Evolutionary conservation across 192 early-diverging fungal species (phyloP).

Genomic region (Coemansia sp.): DNA sequence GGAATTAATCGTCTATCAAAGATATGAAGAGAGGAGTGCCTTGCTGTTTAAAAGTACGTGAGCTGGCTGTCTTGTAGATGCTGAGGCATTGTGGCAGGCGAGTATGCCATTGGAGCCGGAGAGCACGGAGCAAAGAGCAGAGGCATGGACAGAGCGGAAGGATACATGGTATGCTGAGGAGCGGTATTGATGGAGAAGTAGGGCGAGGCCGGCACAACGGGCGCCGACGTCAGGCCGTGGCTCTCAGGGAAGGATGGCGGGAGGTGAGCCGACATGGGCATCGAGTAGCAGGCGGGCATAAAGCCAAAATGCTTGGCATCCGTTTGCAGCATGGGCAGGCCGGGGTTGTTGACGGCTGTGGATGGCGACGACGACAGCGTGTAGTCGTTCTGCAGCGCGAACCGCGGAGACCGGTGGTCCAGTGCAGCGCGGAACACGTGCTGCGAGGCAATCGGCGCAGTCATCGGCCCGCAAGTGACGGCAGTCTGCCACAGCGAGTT

Average conservation of each 20-base stretch:
- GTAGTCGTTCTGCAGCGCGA: slow-evolving; percentile 5
- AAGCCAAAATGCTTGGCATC: slow-evolving; percentile 7
- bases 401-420: slow-evolving; percentile 2
- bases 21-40: neutral
- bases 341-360: neutral
- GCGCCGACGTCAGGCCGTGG: slow-evolving; percentile 3
- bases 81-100: neutral
- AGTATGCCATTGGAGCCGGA: slow-evolving; percentile 9
- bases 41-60: neutral
- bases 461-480: slow-evolving; percentile 12
- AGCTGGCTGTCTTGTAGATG: slow-evolving; percentile 1
- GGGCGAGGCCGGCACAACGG: neutral
- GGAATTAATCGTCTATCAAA: neutral
- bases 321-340: neutral
- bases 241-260: slow-evolving; percentile 2
- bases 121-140: slow-evolving; percentile 46
- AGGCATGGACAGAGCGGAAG: slow-evolving; percentile 16
- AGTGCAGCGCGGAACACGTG: neutral
- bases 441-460: slow-evolving; percentile 12
- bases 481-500: slow-evolving; percentile 7
- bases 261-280: slow-evolving; percentile 5
- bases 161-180: neutral
- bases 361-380: neutral
- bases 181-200: neutral
- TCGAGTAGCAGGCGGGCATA: neutral